Evolutionary conservation across 1,284 basidiomycete genomes (phyloP).

Genomic region (Rhodotorula glutinis): DNA sequence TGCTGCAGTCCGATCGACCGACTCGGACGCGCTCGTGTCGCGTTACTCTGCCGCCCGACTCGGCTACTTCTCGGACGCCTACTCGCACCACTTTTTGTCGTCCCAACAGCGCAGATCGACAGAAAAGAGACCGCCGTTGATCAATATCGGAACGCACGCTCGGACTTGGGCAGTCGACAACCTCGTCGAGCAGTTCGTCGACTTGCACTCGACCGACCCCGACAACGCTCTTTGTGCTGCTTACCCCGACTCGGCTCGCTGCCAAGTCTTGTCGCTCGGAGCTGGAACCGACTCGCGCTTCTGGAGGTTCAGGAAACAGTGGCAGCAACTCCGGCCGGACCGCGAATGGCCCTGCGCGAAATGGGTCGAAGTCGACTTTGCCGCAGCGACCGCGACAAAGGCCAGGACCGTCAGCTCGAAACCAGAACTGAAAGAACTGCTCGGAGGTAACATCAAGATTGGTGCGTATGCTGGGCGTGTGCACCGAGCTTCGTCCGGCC

Average conservation of each 20-base stretch:
- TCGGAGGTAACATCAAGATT: constrained; percentile 53
- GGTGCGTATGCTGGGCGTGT: constrained; percentile 32
- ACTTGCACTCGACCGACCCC: constrained; percentile 28
- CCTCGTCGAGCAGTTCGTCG: constrained; percentile 71
- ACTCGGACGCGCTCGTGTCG: constrained; percentile 69
- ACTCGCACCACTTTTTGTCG: constrained; percentile 62
- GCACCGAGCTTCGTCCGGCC: too few species aligned
- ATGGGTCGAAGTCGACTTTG: constrained; percentile 89
- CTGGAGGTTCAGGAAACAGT: constrained; percentile 71
- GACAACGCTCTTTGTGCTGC: too few species aligned
- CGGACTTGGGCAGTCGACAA: constrained; percentile 75
- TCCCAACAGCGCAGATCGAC: constrained; percentile 57
- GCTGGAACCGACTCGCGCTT: constrained; percentile 91
- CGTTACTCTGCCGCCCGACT: constrained; percentile 74
- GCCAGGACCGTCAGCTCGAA: constrained; percentile 74
- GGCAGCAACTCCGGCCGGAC: constrained; percentile 55
- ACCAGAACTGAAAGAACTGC: constrained; percentile 56
- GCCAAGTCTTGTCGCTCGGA: constrained; percentile 81
- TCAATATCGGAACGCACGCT: constrained; percentile 92
- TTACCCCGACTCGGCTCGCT: constrained; percentile 43
- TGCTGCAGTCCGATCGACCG: constrained; percentile 65
- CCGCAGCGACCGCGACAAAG: constrained; percentile 77
- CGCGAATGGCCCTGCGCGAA: constrained; percentile 42
- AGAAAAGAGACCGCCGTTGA: constrained; percentile 60
- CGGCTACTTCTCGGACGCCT: constrained; percentile 72